Evolutionary conservation across 2,329 filamentous ascomycete species (phyloP).

Genomic region (Rhytidhysteron rufulum): DNA sequence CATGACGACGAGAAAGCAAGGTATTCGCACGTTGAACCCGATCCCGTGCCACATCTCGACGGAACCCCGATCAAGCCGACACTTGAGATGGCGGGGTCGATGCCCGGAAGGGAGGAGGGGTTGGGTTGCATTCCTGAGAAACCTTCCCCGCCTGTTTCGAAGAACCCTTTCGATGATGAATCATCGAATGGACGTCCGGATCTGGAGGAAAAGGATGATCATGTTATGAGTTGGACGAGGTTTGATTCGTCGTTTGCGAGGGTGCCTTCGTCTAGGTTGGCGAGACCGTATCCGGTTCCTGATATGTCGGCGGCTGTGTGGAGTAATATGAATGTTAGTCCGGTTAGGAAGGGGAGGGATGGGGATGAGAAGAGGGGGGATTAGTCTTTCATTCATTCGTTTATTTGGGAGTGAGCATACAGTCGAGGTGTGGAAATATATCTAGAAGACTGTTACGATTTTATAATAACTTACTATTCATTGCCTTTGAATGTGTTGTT

Average conservation of each 20-base stretch:
- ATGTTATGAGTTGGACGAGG: constrained; percentile 2
- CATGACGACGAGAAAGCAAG: constrained; percentile 1
- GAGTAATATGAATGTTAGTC: constrained; percentile 2
- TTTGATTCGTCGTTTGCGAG: not conserved
- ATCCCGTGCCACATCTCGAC: constrained; percentile 3
- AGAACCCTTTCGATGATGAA: not conserved
- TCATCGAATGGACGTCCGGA: not conserved
- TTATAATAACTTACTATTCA: too few species aligned
- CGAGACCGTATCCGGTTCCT: not conserved
- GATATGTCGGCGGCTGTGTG: constrained; percentile 1
- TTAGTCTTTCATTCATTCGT: too few species aligned
- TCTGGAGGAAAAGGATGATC: not conserved
- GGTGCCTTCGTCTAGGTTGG: not conserved
- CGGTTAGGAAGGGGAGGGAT: too few species aligned
- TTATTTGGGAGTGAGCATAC: too few species aligned
- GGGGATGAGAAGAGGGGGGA: too few species aligned
- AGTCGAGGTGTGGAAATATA: too few species aligned
- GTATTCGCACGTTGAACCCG: not conserved
- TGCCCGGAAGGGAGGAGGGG: not conserved
- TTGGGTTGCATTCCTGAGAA: not conserved
- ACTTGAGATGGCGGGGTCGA: constrained; percentile 1
- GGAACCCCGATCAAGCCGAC: constrained; percentile 2
- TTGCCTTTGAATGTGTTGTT: too few species aligned
- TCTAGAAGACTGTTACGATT: too few species aligned
- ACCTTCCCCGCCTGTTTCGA: not conserved